These are phyloP conservation scores for Colletotrichum orchidophilum DNA, from an alignment of 2,329 filamentous ascomycete genomes.

Conservation along the genomic window DNA sequence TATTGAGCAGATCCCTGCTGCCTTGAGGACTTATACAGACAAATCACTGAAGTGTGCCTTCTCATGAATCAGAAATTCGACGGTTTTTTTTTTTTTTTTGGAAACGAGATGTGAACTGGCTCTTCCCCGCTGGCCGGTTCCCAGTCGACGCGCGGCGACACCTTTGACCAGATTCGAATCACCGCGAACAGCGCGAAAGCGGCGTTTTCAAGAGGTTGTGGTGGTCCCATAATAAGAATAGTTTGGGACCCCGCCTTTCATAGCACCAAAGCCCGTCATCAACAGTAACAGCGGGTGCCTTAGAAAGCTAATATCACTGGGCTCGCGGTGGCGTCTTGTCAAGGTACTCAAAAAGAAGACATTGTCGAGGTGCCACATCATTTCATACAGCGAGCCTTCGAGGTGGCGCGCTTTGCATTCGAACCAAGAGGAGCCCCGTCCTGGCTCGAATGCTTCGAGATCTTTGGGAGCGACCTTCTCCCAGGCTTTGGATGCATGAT, in stretches of 20 bases:
- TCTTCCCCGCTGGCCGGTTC: accelerated
- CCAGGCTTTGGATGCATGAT: not conserved
- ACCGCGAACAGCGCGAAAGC: not conserved
- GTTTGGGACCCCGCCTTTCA: not conserved
- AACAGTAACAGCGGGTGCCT: not conserved
- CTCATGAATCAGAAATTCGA: conserved; percentile 28
- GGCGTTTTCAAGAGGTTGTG: too few relatives aligned
- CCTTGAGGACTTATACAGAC: conserved; percentile 1
- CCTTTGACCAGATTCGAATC: not conserved
- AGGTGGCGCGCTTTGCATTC: not conserved
- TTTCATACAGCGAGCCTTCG: not conserved
- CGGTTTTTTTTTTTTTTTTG: too few relatives aligned
- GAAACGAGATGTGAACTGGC: not conserved
- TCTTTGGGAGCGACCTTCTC: not conserved
- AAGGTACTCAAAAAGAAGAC: conserved; percentile 23
- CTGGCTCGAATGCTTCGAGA: not conserved
- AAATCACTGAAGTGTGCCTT: conserved; percentile 20
- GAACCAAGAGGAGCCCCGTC: not conserved
- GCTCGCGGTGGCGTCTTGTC: not conserved
- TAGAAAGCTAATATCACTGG: not conserved
- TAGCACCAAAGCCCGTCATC: not conserved
- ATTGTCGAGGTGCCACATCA: conserved; percentile 11
- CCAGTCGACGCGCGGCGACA: not conserved
- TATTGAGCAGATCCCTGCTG: not conserved
- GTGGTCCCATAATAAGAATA: not conserved